Base-by-base conservation (phyloP, 2,329 filamentous ascomycete genomes). In the Aspergillus fumigatus region DNA sequence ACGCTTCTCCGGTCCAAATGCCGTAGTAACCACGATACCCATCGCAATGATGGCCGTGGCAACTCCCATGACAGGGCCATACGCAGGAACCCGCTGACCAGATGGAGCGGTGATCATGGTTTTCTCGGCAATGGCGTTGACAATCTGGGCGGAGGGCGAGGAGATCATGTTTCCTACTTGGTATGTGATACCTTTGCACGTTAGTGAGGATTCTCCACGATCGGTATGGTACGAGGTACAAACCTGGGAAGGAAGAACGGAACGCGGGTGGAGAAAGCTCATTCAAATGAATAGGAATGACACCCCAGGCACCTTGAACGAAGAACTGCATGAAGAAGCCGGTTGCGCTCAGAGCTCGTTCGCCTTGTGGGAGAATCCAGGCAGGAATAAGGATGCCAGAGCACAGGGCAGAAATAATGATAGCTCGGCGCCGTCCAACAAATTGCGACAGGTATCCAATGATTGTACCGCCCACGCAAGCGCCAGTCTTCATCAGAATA, bases 401-500 rank as follows among this genome's bases (percentile, higher is more conserved):
- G 75, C 92, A 84, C 6, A 94, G 81, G 4, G 80, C 90, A 7
- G 85, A 79, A 10, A 83, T 74, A 62, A 89, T 64, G 45, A 75
- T 75, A 11, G 72, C 66, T 14, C 72, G 69, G 14, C 89, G 85
- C 35, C 89, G 87, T 14, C 89, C 90, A 50, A 91, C 75, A 68
- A 86, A 90, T 68, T 93, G 89, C 7, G 86, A 90, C 7, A 85
- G 65, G 70, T 92, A 92, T 23, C 89, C 90, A 43, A 70, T 67
- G 7, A 70, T 68, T 4, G 67, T 69, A 19, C 68, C 68, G 4
- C 68, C 89, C 1, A 90, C 83, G 63, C 87, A 89, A 47, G 89
- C 88, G 26, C 89, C 89, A 1, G 82, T 85, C 75, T 92, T 92
- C 86, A 90, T 91, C 57, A 92, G 73, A 63, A 92, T 92, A n/a